Evolutionary conservation across 306 rosid species (phyloP), one percentile per base, ranked within the genome.

Genomic region (Macrotyloma uniflorum): DNA sequence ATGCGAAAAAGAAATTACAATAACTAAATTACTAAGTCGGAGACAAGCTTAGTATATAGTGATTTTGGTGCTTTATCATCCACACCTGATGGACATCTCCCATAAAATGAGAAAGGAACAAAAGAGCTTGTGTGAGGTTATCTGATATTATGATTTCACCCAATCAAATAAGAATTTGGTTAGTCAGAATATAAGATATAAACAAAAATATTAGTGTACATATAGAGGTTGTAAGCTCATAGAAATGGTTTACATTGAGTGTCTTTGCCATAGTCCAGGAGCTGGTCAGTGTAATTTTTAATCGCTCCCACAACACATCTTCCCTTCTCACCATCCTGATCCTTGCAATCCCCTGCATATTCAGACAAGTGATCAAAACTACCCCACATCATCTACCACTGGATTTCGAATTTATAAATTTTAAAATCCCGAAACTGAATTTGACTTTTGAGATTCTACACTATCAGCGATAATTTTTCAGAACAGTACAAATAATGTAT

Each of bases 31-130:
- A 20, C 38, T 14, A 32, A 78, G 33, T 53, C 64, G 38, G 50
- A 61, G 26, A 22, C 46, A 22, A 68, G 15, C 66, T 49, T 62
- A 35, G 61, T 22, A 28, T 50, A 47, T 19, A 5, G 66, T 28
- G 19, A n/a, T 33, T 71, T 54, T 74, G 24, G 63, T 23, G 59
- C 12, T 47, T 63, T 20, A 15, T 74, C 42, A 30, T 28, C 15
- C 8, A 40, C 75, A 83, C 86, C 97, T 95, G 98, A 88, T 95
- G 98, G 62, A 95, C 86, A 66, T 95, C 98, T 79, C 98, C 98
- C 59, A 91, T 75, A 51, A 89, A 95, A 83, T 95, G 98, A 54
- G 98, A 85, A 53, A 90, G 97, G 82, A 92, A 95, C 0, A 89
- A 75, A 59, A 95, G 91, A n/a, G 98, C 93, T 77, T 95, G 93